phyloP scores from a whole-genome alignment of 306 rosid genomes.

The Dalbergia cultrata region DNA sequence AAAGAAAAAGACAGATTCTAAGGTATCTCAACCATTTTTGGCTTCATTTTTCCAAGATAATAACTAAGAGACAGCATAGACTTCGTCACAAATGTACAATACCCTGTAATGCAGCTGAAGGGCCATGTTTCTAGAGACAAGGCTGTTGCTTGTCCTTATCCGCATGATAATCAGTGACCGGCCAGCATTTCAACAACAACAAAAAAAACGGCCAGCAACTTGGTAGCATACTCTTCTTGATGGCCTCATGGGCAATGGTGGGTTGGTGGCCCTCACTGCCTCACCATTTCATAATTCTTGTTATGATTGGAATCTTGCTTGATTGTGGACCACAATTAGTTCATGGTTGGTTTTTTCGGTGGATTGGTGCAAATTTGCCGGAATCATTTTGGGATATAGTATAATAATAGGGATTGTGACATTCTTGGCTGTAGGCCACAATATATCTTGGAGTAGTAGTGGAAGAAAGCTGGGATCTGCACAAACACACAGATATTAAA shows the following conservation, averaged over 20 bases:
- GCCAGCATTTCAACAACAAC: too few species aligned
- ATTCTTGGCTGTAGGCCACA: conserved; percentile 40
- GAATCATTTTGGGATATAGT: conserved; percentile 23
- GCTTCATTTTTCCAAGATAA: too few species aligned
- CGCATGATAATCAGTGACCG: too few species aligned
- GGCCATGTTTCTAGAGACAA: too few species aligned
- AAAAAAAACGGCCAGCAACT: too few species aligned
- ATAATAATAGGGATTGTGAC: conserved; percentile 31
- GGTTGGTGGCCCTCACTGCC: conserved; percentile 35
- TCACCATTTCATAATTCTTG: conserved; percentile 37
- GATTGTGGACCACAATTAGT: conserved; percentile 42
- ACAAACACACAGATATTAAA: not conserved
- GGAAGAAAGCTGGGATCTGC: conserved; percentile 57
- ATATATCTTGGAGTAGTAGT: conserved; percentile 39
- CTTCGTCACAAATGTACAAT: not conserved
- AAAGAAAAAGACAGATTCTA: too few species aligned
- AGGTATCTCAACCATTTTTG: too few species aligned
- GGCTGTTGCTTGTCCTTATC: too few species aligned
- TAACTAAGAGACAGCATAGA: too few species aligned
- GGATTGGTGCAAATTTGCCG: conserved; percentile 11
- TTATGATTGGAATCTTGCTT: conserved; percentile 40
- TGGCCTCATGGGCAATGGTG: conserved; percentile 17
- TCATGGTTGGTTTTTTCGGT: not conserved
- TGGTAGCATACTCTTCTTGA: not conserved
- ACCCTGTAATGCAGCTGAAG: too few species aligned